These are phyloP conservation scores for Floccularia luteovirens DNA, from an alignment of 768 basidiomycete genomes.

Conservation along the genomic window DNA sequence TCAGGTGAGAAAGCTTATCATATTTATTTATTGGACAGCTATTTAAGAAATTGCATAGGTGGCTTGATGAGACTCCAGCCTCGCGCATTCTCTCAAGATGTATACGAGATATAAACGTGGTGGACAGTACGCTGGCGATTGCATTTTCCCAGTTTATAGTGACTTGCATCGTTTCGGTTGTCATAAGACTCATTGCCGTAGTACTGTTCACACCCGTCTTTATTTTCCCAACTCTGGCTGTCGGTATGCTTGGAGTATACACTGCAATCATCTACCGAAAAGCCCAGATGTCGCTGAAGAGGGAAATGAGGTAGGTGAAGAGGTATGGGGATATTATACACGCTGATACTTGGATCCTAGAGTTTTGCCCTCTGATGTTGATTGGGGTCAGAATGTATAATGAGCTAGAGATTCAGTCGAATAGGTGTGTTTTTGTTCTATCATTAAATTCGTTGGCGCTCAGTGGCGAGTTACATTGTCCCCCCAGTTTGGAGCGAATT, in stretches of 20 bases:
- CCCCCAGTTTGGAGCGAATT: constrained; percentile 11
- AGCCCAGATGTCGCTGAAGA: constrained; percentile 39
- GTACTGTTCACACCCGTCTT: constrained; percentile 38
- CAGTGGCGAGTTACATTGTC: background rate
- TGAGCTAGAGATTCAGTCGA: constrained; percentile 37
- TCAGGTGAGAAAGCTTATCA: constrained; percentile 30
- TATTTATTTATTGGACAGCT: background rate
- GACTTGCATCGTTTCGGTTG: constrained; percentile 23
- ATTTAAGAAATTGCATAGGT: constrained; percentile 23
- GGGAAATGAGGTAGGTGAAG: constrained; percentile 34
- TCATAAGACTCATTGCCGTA: constrained; percentile 35
- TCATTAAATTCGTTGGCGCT: background rate
- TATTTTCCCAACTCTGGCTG: constrained; percentile 33
- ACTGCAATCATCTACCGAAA: constrained; percentile 36
- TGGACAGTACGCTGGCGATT: constrained; percentile 33
- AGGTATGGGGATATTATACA: too few relatives aligned
- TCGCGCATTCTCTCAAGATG: constrained; percentile 56
- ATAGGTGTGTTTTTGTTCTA: constrained; percentile 22
- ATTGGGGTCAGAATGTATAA: constrained; percentile 38
- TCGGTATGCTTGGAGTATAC: constrained; percentile 33
- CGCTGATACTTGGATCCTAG: too few relatives aligned
- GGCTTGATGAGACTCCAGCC: constrained; percentile 36
- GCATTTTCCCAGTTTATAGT: constrained; percentile 20
- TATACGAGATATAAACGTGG: constrained; percentile 55
- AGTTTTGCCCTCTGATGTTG: constrained; percentile 52